Evolutionary conservation across 805 yeast species (phyloP), one percentile per base, ranked within the genome.

Genomic region (Metschnikowia bowlesiae): DNA sequence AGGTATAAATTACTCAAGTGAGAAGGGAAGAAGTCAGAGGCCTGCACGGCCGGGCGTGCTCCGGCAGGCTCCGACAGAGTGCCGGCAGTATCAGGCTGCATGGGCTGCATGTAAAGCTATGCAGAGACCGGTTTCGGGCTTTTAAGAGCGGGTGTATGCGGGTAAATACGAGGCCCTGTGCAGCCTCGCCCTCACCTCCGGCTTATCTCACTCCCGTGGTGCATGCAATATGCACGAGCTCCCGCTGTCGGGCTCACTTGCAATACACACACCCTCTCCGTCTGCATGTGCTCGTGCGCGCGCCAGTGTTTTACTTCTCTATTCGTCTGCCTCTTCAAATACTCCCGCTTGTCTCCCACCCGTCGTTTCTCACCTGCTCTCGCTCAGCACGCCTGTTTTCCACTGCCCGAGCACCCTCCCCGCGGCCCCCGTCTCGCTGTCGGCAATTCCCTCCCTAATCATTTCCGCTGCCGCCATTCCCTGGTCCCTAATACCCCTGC

Each of bases 301-400:
- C 45, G 45, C 45, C 37, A 37, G 44, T 28, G 22, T 22, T 42
- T 33, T 33, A 42, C 26, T 42, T 9, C 45, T 42, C 45, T 26
- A n/a, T 42, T 11, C 32, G 11, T 33, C 38, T 8, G 22, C 22
- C 34, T 32, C 45, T 22, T 37, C 39, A 37, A 37, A 37, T 37
- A 37, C 39, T 37, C 30, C 45, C 38, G 13, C 13, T 42, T 10
- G 22, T 22, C 22, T 4, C 22, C 22, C 22, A 22, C 22, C 22
- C 5, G 22, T 31, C 31, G 16, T 39, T 8, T 4, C 33, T 7
- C 32, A 18, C 16, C 16, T 36, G 28, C 26, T n/a, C 13, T 36
- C 37, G 18, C 14, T 34, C 11, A 32, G n/a, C 10, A 10, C 13
- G n/a, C 34, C 34, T 11, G 13, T 1, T 32, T 32, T 22, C 22